Conservation (phyloP, 768 basidiomycete species). For the Mycena chlorophos region DNA sequence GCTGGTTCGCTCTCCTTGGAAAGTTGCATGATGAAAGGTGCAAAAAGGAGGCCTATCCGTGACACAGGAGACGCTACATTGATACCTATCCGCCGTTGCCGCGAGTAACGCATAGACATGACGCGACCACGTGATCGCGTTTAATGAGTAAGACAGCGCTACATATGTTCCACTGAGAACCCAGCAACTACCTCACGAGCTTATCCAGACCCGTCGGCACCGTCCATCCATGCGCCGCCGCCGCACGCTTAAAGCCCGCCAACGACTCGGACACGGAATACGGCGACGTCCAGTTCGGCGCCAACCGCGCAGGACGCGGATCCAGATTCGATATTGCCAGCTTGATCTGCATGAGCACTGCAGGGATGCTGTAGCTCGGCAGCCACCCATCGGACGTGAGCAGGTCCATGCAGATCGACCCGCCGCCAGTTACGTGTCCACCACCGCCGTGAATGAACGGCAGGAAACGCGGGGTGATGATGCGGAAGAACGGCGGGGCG, state of each 20-base stretch:
- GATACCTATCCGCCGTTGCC: too few species aligned
- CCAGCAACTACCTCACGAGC: constrained; percentile 30
- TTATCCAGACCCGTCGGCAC: constrained; percentile 37
- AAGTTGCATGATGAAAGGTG: too few species aligned
- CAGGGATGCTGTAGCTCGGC: constrained; percentile 59
- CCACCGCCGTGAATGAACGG: constrained; percentile 73
- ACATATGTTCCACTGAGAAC: too few species aligned
- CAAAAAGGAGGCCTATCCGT: too few species aligned
- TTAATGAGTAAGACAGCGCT: too few species aligned
- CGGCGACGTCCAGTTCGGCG: constrained; percentile 50
- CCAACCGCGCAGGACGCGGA: constrained; percentile 61
- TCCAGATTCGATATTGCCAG: constrained; percentile 69
- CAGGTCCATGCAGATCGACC: constrained; percentile 76
- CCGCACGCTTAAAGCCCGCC: constrained; percentile 65
- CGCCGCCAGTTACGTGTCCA: constrained; percentile 68
- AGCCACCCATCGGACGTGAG: constrained; percentile 70
- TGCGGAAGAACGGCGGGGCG: constrained; percentile 74
- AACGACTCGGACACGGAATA: constrained; percentile 61
- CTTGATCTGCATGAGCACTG: constrained; percentile 38
- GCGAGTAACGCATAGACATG: too few species aligned
- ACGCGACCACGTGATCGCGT: too few species aligned
- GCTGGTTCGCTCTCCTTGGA: too few species aligned
- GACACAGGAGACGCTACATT: too few species aligned
- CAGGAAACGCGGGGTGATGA: constrained; percentile 70
- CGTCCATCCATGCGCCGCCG: constrained; percentile 64